Evolutionary conservation across 345 rosid genomes (phyloP), one percentile per base, ranked within the genome.

Genomic region (Geranium rotundifolium): DNA sequence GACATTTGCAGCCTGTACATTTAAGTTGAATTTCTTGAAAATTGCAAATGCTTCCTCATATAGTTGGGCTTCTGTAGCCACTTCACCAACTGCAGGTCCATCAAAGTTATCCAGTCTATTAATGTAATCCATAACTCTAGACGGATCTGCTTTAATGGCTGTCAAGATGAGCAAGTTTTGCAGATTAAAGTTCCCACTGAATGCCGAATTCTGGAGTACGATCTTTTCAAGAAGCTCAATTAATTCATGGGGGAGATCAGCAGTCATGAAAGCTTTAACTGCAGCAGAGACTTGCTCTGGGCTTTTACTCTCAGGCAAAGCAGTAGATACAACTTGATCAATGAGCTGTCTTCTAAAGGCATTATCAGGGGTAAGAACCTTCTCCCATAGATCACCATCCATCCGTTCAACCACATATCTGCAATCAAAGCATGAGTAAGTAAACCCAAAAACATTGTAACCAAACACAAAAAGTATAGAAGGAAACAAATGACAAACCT

Each of bases 321-420:
- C 97, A 69, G 96, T 90, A 34, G 99, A 93, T 29, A 93, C 97
- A 58, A 93, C 99, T 73, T 93, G 97, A 82, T 93, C 99, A 57
- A 93, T 88, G 54, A 93, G 86, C 71, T 90, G 97, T 74, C 99
- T 82, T 77, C 97, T 76, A 54, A 84, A 86, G 4, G 81, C 95
- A 66, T 95, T 95, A 58, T 78, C 93, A 23, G 95, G 90, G 65
- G 73, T 75, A 56, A 95, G 96, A 73, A 95, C 99, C 81, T 85
- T 90, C 71, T 86, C 99, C 99, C 99, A 95, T n/a, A 95, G 92
- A 67, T 86, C 97, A 60, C 61, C 85, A 76, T 95, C 97, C 97
- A 95, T 95, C 80, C 97, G 82, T 75, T 95, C 99, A 65, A 95
- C 99, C 62, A 95, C 99, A 72, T 95, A 95, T 75, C 97, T 91